Conservation (phyloP, 2,329 filamentous ascomycete genomes). For the Dothidotthia symphoricarpi region DNA sequence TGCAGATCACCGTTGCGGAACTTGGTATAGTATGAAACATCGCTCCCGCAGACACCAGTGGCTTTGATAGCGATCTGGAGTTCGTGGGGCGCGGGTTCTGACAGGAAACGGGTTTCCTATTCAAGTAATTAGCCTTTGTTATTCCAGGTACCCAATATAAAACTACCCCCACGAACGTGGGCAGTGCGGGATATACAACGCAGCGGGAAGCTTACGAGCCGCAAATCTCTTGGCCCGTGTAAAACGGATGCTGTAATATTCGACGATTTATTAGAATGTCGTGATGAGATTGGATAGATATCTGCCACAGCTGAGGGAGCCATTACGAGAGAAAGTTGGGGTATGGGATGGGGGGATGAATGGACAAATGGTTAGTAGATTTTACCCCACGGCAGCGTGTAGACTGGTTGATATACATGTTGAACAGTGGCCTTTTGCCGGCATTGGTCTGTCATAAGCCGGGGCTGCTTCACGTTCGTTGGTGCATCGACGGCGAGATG, state of each 20-base stretch:
- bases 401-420: conserved; percentile 41
- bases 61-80: conserved; percentile 65
- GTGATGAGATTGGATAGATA: conserved; percentile 41
- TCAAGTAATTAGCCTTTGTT: conserved; percentile 23
- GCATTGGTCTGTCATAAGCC: conserved; percentile 28
- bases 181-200: conserved; percentile 35
- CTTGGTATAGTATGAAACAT: conserved; percentile 70
- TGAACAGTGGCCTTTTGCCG: conserved; percentile 25
- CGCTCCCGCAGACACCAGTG: conserved; percentile 68
- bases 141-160: conserved; percentile 11
- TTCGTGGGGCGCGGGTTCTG: conserved; percentile 56
- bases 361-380: conserved; percentile 27
- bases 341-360: conserved; percentile 18
- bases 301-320: conserved; percentile 43
- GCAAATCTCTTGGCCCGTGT: conserved; percentile 45
- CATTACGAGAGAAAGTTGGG: conserved; percentile 37
- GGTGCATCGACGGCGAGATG: conserved; percentile 42
- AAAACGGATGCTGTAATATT: conserved; percentile 44
- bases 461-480: conserved; percentile 26
- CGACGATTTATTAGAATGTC: conserved; percentile 40
- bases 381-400: conserved; percentile 40
- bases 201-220: conserved; percentile 42
- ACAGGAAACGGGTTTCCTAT: conserved; percentile 57
- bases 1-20: conserved; percentile 70
- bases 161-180: conserved; percentile 35